Conservation (phyloP, 257 asterid genomes). For the Pogostemon cablin region DNA sequence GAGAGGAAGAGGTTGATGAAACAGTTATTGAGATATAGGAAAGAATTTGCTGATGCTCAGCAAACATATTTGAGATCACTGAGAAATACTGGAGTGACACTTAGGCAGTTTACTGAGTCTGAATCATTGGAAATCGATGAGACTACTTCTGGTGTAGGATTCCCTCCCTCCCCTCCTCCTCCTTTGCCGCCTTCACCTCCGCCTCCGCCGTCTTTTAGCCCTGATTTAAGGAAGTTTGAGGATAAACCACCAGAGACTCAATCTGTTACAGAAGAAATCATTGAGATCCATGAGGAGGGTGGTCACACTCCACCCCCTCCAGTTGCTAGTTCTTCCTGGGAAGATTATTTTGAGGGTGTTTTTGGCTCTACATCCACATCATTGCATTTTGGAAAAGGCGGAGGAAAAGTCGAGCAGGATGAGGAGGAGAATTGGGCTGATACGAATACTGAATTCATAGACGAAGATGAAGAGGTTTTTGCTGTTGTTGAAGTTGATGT, state of each 20-base stretch:
- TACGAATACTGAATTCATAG: constrained; percentile 57
- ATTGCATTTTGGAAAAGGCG: constrained; percentile 34
- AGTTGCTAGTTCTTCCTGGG: constrained; percentile 57
- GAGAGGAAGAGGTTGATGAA: constrained; percentile 79
- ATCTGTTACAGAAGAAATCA: constrained; percentile 47
- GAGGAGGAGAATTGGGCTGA: constrained; percentile 80
- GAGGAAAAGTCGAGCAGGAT: constrained; percentile 41
- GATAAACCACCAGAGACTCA: constrained; percentile 29
- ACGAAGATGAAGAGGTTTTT: constrained; percentile 43
- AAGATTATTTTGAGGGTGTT: constrained; percentile 53
- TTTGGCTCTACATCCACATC: constrained; percentile 54
- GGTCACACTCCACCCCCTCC: constrained; percentile 65
- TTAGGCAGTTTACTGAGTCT: constrained; percentile 84
- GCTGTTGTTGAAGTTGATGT: constrained; percentile 29
- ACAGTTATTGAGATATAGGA: constrained; percentile 52
- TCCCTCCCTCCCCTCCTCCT: constrained; percentile 78
- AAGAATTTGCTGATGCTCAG: constrained; percentile 78
- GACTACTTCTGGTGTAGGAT: constrained; percentile 40
- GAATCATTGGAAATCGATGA: constrained; percentile 76
- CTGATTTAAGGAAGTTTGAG: constrained; percentile 48
- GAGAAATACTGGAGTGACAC: constrained; percentile 77
- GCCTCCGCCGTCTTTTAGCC: constrained; percentile 78
- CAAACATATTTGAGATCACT: constrained; percentile 70
- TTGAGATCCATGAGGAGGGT: constrained; percentile 50
- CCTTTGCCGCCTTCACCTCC: constrained; percentile 77